Evolutionary conservation across 176 grass and related monocot genomes (phyloP), one percentile per base, ranked within the genome.

Genomic region (Eragrostis curvula): DNA sequence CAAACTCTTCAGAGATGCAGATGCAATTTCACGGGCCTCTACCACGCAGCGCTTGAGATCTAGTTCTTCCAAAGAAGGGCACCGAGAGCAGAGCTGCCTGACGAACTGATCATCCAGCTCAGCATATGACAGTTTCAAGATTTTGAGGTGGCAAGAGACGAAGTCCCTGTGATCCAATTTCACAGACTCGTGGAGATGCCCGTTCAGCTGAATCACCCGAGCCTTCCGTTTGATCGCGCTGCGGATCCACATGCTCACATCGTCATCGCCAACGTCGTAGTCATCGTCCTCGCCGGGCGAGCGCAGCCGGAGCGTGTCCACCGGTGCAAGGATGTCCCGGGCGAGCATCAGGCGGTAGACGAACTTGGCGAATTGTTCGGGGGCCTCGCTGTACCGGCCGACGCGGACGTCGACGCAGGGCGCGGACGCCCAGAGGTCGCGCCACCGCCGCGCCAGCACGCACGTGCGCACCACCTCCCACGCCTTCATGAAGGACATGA

Each of bases 401-500:
- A 47, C 25, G 41, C 51, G 64, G 29, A 85, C 14, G 67, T 85
- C 66, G 1, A 85, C 0, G 15, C 66, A 85, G 42, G 74, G 44
- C 55, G 47, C 56, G 16, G 82, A 77, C 3, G 20, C 73, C 82
- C 73, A 84, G 41, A 77, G 51, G 82, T 60, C 47, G 51, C 73
- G 82, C 82, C 82, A 84, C 7, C 73, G 64, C 9, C 40, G 73
- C 27, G 82, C 9, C 8, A 84, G 82, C 63, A 84, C 73, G 64
- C 73, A 69, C 48, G 82, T 84, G 73, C 73, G 82, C 41, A 77
- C 82, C 82, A 69, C 82, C 73, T 84, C 82, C 82, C 72, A 84
- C 12, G 72, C 72, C 72, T 75, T 75, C 72, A 75, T 10, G 72
- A 75, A 86, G 8, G 84, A 80, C 58, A 73, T 24, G 68, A 86